Conservation (phyloP, 1,284 basidiomycete genomes). For the Rhodotorula sp. region DNA sequence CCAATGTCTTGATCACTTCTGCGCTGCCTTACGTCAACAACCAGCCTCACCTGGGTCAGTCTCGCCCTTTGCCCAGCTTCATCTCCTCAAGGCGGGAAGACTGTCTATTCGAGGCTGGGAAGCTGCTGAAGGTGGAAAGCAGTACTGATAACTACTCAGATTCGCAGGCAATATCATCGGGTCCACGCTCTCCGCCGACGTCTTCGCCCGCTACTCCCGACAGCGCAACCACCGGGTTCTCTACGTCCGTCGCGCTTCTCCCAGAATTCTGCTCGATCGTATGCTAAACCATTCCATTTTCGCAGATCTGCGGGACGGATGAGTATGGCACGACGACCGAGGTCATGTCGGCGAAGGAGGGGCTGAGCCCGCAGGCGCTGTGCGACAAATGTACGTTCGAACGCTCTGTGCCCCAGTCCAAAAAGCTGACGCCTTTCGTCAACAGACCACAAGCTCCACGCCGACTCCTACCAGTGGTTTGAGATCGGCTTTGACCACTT, state of each 20-base stretch:
- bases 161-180: constrained; percentile 90
- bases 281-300: neutral
- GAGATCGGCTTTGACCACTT: constrained; percentile 92
- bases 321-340: constrained; percentile 99
- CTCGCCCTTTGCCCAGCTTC: neutral
- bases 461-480: constrained; percentile 94
- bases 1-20: constrained; percentile 88
- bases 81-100: neutral
- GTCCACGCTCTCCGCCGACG: constrained; percentile 91
- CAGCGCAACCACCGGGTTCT: constrained; percentile 55
- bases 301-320: constrained; percentile 93
- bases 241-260: constrained; percentile 39
- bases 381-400: constrained; percentile 37
- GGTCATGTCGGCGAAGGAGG: constrained; percentile 94
- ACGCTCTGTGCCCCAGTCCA: neutral
- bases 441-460: constrained; percentile 77
- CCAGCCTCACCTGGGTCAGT: constrained; percentile 87
- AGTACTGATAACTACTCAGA: neutral
- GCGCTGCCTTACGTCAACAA: constrained; percentile 98
- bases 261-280: rapidly evolving
- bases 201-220: constrained; percentile 80
- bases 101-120: neutral
- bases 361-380: constrained; percentile 77
- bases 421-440: neutral
- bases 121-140: neutral